These are phyloP conservation scores for Taphrina flavorubra DNA, from an alignment of 1,139 yeast species.

Conservation along the genomic window DNA sequence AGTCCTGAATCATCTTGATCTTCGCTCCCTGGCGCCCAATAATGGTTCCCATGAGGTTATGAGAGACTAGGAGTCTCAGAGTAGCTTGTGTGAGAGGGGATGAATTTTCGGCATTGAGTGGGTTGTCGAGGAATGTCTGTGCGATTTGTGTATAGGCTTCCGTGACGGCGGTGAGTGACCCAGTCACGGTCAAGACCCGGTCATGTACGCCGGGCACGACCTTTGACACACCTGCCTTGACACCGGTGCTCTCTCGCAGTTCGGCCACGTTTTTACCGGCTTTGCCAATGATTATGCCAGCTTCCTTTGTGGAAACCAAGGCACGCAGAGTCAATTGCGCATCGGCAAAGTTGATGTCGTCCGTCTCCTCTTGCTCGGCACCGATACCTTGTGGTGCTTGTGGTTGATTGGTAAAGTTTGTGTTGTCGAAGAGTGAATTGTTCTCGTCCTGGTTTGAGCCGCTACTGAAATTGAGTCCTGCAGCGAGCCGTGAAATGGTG, in stretches of 20 bases:
- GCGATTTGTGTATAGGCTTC: constrained; percentile 42
- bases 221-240: constrained; percentile 88
- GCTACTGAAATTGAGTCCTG: constrained; percentile 30
- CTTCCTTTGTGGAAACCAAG: constrained; percentile 82
- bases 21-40: constrained; percentile 85
- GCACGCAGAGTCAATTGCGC: constrained; percentile 58
- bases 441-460: constrained; percentile 15
- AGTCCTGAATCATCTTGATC: constrained; percentile 79
- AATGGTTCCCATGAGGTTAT: constrained; percentile 86
- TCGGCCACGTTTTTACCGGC: constrained; percentile 81
- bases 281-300: constrained; percentile 89
- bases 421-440: constrained; percentile 19
- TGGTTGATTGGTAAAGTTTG: constrained; percentile 16
- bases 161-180: constrained; percentile 75
- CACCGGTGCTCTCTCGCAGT: constrained; percentile 75
- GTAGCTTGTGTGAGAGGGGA: constrained; percentile 53
- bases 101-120: constrained; percentile 24
- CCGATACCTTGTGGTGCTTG: neutral
- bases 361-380: constrained; percentile 10
- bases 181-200: constrained; percentile 80
- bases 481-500: constrained; percentile 26
- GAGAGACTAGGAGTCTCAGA: constrained; percentile 76
- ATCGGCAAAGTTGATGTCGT: constrained; percentile 45
- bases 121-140: constrained; percentile 39
- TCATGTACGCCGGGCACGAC: constrained; percentile 83